Percentiles rank a stretch among this genome's conserved stretches.
Conservation (phyloP, 2,329 filamentous ascomycete species). For the Harringtonia aguacate region DNA sequence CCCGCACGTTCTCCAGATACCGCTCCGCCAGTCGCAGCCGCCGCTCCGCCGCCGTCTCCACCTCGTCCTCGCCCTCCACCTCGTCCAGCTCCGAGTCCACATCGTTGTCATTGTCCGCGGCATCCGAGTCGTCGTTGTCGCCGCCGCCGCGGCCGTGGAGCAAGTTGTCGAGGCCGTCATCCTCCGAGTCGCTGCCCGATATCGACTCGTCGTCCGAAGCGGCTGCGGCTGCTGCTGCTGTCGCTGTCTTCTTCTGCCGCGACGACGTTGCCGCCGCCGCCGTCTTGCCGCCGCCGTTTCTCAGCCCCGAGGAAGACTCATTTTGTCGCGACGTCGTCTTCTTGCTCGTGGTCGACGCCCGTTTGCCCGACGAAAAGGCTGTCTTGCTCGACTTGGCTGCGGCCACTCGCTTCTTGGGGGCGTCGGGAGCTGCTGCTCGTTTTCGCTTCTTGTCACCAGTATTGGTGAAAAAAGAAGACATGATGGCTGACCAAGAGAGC, state of each 20-base stretch:
- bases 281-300: slow-evolving; percentile 18
- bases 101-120: slow-evolving; percentile 22
- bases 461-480: slow-evolving; percentile 95
- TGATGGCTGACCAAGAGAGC: slow-evolving; percentile 33
- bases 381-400: slow-evolving; percentile 21
- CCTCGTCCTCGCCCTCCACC: slow-evolving; percentile 60
- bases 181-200: slow-evolving; percentile 40
- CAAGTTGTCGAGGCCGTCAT: too few relatives aligned
- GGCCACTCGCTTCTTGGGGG: slow-evolving; percentile 49
- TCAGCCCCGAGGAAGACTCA: slow-evolving; percentile 10
- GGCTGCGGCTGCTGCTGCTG: too few relatives aligned
- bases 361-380: background rate
- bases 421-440: slow-evolving; percentile 44
- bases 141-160: slow-evolving; percentile 55
- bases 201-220: slow-evolving; percentile 33
- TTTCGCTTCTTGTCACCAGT: slow-evolving; percentile 90
- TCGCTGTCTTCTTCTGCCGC: background rate
- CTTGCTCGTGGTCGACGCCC: background rate
- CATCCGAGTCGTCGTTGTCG: slow-evolving; percentile 53
- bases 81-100: slow-evolving; percentile 35
- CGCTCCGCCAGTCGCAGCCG: slow-evolving; percentile 79
- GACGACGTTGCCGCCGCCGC: too few relatives aligned
- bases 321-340: background rate
- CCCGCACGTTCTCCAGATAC: slow-evolving; percentile 82
- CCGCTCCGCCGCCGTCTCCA: slow-evolving; percentile 83